These are phyloP conservation scores for Lichtheimia ramosa DNA, from an alignment of 371 early-diverging fungal species.

Conservation along the genomic window DNA sequence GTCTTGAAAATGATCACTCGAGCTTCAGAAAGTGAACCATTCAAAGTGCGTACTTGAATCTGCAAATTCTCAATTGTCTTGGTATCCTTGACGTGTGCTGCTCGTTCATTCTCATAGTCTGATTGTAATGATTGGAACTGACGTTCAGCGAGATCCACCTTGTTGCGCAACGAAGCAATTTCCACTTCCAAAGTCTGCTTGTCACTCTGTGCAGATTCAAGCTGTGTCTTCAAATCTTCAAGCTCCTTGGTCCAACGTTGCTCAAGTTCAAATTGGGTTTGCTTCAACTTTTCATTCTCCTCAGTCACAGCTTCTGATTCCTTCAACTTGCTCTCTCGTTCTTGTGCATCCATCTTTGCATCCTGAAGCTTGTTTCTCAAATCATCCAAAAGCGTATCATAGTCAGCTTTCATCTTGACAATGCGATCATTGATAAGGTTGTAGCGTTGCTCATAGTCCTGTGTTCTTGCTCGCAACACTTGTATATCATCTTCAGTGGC, in stretches of 20 bases:
- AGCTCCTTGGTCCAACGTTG: not conserved
- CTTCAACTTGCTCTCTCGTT: not conserved
- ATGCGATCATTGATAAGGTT: not conserved
- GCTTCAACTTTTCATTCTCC: not conserved
- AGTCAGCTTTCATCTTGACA: not conserved
- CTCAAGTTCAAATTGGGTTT: conserved; percentile 1
- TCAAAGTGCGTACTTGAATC: not conserved
- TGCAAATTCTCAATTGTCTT: not conserved
- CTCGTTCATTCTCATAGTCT: not conserved
- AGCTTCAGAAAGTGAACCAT: not conserved
- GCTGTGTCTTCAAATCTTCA: not conserved
- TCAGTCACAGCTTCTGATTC: not conserved
- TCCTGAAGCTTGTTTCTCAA: conserved; percentile 9
- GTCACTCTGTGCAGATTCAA: not conserved
- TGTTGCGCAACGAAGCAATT: not conserved
- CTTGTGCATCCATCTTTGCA: conserved; percentile 4
- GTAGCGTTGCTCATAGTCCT: not conserved
- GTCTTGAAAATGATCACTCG: not conserved
- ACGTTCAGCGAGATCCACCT: not conserved
- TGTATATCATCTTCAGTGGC: not conserved
- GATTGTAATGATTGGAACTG: not conserved
- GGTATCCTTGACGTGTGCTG: too few species aligned
- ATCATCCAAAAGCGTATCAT: conserved; percentile 7
- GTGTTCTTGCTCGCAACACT: not conserved
- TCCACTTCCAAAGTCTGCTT: not conserved